These are phyloP conservation scores for Silene vulgaris DNA, from an alignment of 179 eudicot species.

Conservation along the genomic window DNA sequence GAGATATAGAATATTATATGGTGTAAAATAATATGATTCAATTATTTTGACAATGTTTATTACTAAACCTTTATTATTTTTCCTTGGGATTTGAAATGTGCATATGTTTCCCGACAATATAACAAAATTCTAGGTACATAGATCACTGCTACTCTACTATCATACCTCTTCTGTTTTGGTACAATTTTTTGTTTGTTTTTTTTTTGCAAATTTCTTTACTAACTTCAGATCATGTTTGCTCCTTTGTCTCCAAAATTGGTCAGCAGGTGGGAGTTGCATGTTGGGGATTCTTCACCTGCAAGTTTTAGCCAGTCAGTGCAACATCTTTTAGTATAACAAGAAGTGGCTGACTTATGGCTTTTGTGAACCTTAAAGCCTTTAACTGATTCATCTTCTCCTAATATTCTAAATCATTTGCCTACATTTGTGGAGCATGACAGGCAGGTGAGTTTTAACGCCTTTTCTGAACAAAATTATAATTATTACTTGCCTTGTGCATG, in stretches of 20 bases:
- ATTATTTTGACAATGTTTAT: background rate
- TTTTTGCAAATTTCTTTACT: background rate
- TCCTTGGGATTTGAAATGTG: background rate
- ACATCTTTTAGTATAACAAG: background rate
- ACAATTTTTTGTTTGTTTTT: background rate
- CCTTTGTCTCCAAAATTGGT: constrained; percentile 12
- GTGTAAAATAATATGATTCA: background rate
- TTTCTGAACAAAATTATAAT: background rate
- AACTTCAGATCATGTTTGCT: background rate
- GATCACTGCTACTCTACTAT: constrained; percentile 9
- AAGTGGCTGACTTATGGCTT: background rate
- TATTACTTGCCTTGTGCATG: background rate
- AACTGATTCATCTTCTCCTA: background rate
- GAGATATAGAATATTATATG: background rate
- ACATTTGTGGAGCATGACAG: background rate
- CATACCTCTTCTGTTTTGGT: constrained; percentile 27
- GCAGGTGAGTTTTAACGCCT: background rate
- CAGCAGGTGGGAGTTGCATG: background rate
- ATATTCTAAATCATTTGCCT: background rate
- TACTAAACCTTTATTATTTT: background rate
- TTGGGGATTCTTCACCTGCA: constrained; percentile 20
- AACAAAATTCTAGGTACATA: constrained; percentile 22
- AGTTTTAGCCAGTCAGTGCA: constrained; percentile 14
- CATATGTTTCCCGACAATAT: background rate
- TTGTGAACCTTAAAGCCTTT: background rate